A percentile compares a stretch with the other conserved stretches of the same genome.
These are phyloP conservation scores for Psidium guajava DNA, from an alignment of 345 rosid genomes.

Conservation along the genomic window DNA sequence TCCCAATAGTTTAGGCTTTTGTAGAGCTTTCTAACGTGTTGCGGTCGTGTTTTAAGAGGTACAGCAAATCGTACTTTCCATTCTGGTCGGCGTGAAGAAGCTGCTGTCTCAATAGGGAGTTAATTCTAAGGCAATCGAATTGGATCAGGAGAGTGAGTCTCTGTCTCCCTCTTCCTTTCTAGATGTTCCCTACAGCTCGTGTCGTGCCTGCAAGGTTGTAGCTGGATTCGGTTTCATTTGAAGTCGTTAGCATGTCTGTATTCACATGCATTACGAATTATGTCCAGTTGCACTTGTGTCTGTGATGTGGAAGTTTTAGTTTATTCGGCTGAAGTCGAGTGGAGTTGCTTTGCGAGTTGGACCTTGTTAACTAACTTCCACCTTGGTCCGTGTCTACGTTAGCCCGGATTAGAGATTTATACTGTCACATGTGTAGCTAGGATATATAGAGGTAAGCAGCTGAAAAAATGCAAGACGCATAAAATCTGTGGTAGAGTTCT, in stretches of 20 bases:
- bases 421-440: slow-evolving; percentile 57
- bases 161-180: background rate
- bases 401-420: background rate
- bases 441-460: slow-evolving; percentile 91
- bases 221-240: background rate
- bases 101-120: background rate
- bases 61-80: background rate
- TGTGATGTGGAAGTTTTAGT: background rate
- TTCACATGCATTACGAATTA: background rate
- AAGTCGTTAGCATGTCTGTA: background rate
- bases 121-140: background rate
- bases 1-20: too few relatives aligned
- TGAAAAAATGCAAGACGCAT: slow-evolving; percentile 35
- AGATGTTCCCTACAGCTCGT: background rate
- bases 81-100: background rate
- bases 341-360: background rate
- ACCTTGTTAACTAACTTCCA: background rate
- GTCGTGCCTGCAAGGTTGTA: background rate
- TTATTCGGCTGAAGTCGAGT: background rate
- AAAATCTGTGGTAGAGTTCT: background rate
- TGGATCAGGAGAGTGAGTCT: background rate
- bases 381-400: background rate
- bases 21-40: too few relatives aligned
- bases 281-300: background rate
- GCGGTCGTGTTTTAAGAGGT: background rate